phyloP scores from a whole-genome alignment of 2,329 filamentous ascomycete genomes.

The Lachnellula willkommii region DNA sequence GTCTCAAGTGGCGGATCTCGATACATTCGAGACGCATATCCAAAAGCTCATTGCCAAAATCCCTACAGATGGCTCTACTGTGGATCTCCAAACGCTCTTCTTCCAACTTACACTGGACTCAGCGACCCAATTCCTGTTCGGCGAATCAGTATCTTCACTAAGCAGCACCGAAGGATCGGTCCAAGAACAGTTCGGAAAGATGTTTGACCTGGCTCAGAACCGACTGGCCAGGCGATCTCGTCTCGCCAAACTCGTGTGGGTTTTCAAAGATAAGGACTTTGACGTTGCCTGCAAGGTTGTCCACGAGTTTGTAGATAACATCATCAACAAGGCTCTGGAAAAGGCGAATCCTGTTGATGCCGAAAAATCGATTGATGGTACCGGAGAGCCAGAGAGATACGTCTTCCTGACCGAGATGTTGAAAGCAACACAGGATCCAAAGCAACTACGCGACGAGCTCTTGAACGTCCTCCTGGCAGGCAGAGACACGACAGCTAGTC shows the following conservation, averaged over 20 bases:
- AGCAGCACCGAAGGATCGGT: slow-evolving; percentile 18
- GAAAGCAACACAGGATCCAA: slow-evolving; percentile 40
- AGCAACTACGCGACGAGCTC: slow-evolving; percentile 44
- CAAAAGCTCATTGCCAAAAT: slow-evolving; percentile 54
- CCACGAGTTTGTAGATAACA: slow-evolving; percentile 44
- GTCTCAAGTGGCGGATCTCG: slow-evolving; percentile 59
- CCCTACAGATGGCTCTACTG: slow-evolving; percentile 46
- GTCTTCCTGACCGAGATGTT: slow-evolving; percentile 55
- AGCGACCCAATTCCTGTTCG: slow-evolving; percentile 47
- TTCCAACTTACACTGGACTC: slow-evolving; percentile 49
- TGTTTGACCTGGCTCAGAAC: slow-evolving; percentile 44
- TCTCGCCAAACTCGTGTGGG: slow-evolving; percentile 34
- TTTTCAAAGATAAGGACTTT: slow-evolving; percentile 27
- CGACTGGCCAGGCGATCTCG: slow-evolving; percentile 37
- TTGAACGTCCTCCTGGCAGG: slow-evolving; percentile 52
- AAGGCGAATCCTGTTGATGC: slow-evolving; percentile 27
- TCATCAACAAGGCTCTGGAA: slow-evolving; percentile 38
- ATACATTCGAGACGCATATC: slow-evolving; percentile 66
- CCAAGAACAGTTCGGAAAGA: slow-evolving; percentile 39
- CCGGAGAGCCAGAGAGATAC: slow-evolving; percentile 38
- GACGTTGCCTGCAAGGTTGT: slow-evolving; percentile 34
- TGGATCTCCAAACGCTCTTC: slow-evolving; percentile 61
- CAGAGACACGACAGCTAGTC: slow-evolving; percentile 51
- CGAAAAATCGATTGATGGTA: slow-evolving; percentile 34
- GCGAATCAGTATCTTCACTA: slow-evolving; percentile 44